Conservation (phyloP, 2,329 filamentous ascomycete genomes). For the Arthrobotrys conoides region DNA sequence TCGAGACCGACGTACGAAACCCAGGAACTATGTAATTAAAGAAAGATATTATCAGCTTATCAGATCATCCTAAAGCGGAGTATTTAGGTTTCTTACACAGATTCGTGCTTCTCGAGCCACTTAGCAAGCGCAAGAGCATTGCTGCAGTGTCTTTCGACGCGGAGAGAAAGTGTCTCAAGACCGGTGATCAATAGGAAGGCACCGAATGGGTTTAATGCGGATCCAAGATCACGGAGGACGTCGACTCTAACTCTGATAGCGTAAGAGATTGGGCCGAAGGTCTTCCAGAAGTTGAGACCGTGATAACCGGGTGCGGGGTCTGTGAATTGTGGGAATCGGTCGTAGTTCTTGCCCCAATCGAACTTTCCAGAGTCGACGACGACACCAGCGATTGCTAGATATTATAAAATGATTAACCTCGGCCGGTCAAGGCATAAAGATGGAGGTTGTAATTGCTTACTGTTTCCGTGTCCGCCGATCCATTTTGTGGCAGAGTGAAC, state of each 20-base stretch:
- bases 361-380: constrained; percentile 92
- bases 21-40: constrained; percentile 72
- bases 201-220: constrained; percentile 87
- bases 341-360: constrained; percentile 87
- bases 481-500: constrained; percentile 83
- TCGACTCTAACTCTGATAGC: constrained; percentile 86
- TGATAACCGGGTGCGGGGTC: constrained; percentile 92
- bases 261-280: constrained; percentile 85
- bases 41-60: background rate
- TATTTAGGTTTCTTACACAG: constrained; percentile 71
- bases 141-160: constrained; percentile 86
- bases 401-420: background rate
- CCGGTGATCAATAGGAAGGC: constrained; percentile 93
- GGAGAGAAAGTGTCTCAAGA: constrained; percentile 87
- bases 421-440: background rate
- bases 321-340: constrained; percentile 91
- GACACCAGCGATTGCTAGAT: constrained; percentile 70
- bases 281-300: constrained; percentile 93
- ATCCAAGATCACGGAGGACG: constrained; percentile 87
- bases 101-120: constrained; percentile 85
- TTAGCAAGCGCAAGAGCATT: constrained; percentile 84
- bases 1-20: constrained; percentile 92
- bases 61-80: background rate
- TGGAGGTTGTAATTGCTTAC: constrained; percentile 67
- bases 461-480: constrained; percentile 96